Percentiles rank a stretch among this genome's conserved stretches.
Evolutionary conservation across 2,329 filamentous ascomycete genomes (phyloP).

Genomic region (Trichoderma sp.): DNA sequence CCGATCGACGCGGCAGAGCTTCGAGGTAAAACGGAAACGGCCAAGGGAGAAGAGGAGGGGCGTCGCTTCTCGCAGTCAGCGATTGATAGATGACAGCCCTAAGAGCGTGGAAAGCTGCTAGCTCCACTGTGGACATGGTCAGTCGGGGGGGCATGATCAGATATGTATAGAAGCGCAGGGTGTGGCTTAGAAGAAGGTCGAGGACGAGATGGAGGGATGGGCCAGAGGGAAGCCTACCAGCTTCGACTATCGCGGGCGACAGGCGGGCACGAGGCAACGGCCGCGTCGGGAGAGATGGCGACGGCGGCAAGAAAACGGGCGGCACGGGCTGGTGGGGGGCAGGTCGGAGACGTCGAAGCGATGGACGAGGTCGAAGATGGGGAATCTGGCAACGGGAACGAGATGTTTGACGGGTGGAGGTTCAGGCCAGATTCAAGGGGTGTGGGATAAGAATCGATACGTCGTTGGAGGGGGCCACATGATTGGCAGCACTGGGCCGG

Average conservation of each 20-base stretch:
- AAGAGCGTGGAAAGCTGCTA: slow-evolving; percentile 4
- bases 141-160: slow-evolving; percentile 22
- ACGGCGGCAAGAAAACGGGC: slow-evolving; percentile 28
- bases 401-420: slow-evolving; percentile 31
- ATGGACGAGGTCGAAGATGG: slow-evolving; percentile 2
- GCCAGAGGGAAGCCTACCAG: slow-evolving; percentile 21
- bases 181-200: slow-evolving; percentile 3
- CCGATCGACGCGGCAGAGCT: slow-evolving; percentile 7
- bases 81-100: slow-evolving; percentile 14
- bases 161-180: slow-evolving; percentile 20
- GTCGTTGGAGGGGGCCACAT: slow-evolving; percentile 29
- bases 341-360: slow-evolving; percentile 17
- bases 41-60: not conserved
- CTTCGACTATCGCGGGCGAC: slow-evolving; percentile 15
- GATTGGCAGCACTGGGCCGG: slow-evolving; percentile 31
- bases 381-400: slow-evolving; percentile 27
- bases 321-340: slow-evolving; percentile 19
- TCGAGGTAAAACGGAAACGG: slow-evolving; percentile 5
- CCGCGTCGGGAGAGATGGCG: slow-evolving; percentile 26
- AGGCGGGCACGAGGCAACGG: slow-evolving; percentile 25
- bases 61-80: not conserved
- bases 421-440: slow-evolving; percentile 23
- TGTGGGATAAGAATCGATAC: slow-evolving; percentile 25
- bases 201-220: slow-evolving; percentile 12
- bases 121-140: slow-evolving; percentile 24